phyloP scores from a whole-genome alignment of 805 yeast species.

The Saccharomycopsis javanensis region DNA sequence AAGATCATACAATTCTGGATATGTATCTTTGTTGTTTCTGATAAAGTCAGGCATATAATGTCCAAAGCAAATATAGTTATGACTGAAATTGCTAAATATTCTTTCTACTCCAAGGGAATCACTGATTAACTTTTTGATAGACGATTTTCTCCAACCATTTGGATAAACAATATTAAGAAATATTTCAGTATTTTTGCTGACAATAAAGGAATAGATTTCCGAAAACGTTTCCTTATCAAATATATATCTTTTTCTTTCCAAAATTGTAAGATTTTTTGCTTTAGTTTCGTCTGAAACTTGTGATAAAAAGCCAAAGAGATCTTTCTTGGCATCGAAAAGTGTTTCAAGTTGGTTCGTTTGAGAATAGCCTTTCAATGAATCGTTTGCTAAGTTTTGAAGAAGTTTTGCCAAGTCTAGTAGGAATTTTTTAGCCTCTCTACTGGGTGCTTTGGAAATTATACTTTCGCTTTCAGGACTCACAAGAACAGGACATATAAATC shows the following conservation, averaged over 20 bases:
- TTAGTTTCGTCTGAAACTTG: neutral
- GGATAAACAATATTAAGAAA: constrained; percentile 9
- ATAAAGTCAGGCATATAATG: constrained; percentile 47
- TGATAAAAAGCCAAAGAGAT: constrained; percentile 8
- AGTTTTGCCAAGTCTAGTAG: constrained; percentile 75
- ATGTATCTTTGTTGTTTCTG: constrained; percentile 39
- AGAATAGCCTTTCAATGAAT: constrained; percentile 31
- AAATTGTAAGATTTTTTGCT: neutral
- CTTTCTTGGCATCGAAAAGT: neutral
- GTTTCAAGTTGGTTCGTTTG: neutral
- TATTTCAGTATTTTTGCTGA: constrained; percentile 14
- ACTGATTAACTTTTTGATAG: neutral
- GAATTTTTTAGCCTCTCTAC: constrained; percentile 44
- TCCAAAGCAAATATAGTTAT: constrained; percentile 47
- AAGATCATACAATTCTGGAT: constrained; percentile 54
- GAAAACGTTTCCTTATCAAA: constrained; percentile 6
- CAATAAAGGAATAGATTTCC: constrained; percentile 6
- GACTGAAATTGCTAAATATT: constrained; percentile 42
- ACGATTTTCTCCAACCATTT: neutral
- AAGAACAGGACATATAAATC: constrained; percentile 81
- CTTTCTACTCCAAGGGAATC: constrained; percentile 12
- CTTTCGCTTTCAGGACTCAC: constrained; percentile 65
- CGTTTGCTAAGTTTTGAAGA: constrained; percentile 81
- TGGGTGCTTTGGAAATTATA: constrained; percentile 25
- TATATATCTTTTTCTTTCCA: neutral